phyloP scores from a whole-genome alignment of 768 basidiomycete species.

The Mycena metata region DNA sequence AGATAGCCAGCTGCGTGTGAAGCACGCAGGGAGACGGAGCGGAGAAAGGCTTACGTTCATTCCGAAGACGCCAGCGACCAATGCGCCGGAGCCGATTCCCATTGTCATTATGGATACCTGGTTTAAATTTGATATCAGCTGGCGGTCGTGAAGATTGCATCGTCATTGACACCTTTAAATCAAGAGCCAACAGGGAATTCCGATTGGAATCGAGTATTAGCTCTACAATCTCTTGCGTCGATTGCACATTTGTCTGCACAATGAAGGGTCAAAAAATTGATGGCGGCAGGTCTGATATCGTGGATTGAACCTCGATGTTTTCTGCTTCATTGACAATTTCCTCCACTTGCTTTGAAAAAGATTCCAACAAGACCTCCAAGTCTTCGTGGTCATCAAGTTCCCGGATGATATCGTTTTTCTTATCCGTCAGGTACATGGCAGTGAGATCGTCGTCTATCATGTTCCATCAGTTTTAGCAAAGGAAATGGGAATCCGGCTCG shows the following conservation, averaged over 20 bases:
- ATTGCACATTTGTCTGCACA: constrained; percentile 88
- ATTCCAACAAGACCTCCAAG: constrained; percentile 92
- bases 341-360: constrained; percentile 96
- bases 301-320: constrained; percentile 75
- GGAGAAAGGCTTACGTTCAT: constrained; percentile 84
- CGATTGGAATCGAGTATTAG: constrained; percentile 96
- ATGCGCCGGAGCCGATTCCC: constrained; percentile 91
- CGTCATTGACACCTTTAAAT: constrained; percentile 75
- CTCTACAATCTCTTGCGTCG: constrained; percentile 98
- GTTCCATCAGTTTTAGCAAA: constrained; percentile 1
- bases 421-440: constrained; percentile 95
- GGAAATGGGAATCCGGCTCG: neutral
- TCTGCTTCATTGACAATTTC: constrained; percentile 96
- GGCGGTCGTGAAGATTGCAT: neutral
- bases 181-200: constrained; percentile 90
- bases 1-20: constrained; percentile 30
- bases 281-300: neutral
- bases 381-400: constrained; percentile 89
- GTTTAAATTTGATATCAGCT: constrained; percentile 15
- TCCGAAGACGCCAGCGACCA: constrained; percentile 92
- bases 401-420: constrained; percentile 73
- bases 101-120: constrained; percentile 95
- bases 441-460: constrained; percentile 90
- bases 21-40: constrained; percentile 17
- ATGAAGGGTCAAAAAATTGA: constrained; percentile 6